Evolutionary conservation across 2,329 filamentous ascomycete genomes (phyloP).

Genomic region (Trichoderma sp.): DNA sequence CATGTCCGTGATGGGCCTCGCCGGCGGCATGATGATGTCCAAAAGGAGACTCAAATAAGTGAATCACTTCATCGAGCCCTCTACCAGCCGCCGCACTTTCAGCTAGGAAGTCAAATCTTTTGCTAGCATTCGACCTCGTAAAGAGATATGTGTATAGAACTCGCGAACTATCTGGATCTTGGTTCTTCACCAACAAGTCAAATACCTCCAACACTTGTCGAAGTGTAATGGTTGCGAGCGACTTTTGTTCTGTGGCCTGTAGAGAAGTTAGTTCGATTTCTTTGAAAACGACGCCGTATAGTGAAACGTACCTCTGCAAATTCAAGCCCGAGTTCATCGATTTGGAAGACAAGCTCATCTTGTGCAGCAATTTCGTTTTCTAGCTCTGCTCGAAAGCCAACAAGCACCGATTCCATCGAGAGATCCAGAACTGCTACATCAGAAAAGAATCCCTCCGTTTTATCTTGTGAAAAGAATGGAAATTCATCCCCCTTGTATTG

Average conservation of each 20-base stretch:
- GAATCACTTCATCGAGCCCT: conserved; percentile 41
- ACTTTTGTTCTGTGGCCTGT: conserved; percentile 37
- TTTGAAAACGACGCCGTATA: neutral
- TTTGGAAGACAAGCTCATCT: conserved; percentile 50
- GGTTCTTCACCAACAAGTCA: conserved; percentile 43
- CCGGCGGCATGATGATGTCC: neutral
- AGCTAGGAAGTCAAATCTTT: conserved; percentile 39
- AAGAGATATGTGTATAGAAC: conserved; percentile 43
- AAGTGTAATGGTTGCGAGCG: conserved; percentile 37
- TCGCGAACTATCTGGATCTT: conserved; percentile 39
- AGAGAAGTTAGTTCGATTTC: conserved; percentile 25
- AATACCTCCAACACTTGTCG: conserved; percentile 43
- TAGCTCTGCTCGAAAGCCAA: conserved; percentile 45
- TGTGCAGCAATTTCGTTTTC: conserved; percentile 42
- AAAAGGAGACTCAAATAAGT: conserved; percentile 34
- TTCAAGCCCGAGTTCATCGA: conserved; percentile 52
- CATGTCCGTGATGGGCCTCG: conserved; percentile 18
- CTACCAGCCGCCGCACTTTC: conserved; percentile 43
- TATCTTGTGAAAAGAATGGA: conserved; percentile 37
- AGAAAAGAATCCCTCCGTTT: conserved; percentile 44
- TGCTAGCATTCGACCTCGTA: conserved; percentile 39
- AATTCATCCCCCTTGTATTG: conserved; percentile 44
- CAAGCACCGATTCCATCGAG: conserved; percentile 44
- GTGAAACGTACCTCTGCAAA: conserved; percentile 46
- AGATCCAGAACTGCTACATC: conserved; percentile 41